Percentiles rank a stretch among this genome's conserved stretches.
Conservation (phyloP, 768 basidiomycete genomes). For the Phylloporus rhodoxanthus region DNA sequence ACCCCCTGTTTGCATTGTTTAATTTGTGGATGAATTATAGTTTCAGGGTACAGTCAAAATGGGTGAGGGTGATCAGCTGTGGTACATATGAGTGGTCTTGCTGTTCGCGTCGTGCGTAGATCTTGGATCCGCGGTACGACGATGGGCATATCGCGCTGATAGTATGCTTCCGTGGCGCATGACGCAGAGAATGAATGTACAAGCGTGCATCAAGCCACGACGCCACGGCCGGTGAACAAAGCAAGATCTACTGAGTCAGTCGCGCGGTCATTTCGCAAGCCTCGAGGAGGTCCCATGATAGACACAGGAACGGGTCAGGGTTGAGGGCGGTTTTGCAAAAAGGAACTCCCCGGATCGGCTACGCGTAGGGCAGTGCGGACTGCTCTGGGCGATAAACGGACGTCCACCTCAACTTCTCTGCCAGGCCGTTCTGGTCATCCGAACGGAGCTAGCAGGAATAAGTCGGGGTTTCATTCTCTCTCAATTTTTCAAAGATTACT, state of each 20-base stretch:
- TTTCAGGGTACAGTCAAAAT: not conserved
- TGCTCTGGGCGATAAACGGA: slow-evolving; percentile 8
- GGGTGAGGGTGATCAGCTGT: not conserved
- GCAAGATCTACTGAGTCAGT: slow-evolving; percentile 1
- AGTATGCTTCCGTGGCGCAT: too few relatives aligned
- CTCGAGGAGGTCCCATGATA: slow-evolving; percentile 30
- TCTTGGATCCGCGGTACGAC: not conserved
- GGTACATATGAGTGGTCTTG: not conserved
- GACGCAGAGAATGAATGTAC: not conserved
- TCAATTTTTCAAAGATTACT: slow-evolving; percentile 13
- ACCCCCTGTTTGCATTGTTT: too few relatives aligned
- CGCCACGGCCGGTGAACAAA: too few relatives aligned
- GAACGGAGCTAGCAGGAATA: slow-evolving; percentile 27
- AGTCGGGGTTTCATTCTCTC: slow-evolving; percentile 32
- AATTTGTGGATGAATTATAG: not conserved
- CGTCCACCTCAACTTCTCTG: too few relatives aligned
- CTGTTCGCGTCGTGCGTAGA: slow-evolving; percentile 1
- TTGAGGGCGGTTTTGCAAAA: slow-evolving; percentile 9
- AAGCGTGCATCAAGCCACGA: not conserved
- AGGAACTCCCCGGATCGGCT: slow-evolving; percentile 20
- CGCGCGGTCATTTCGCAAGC: slow-evolving; percentile 30
- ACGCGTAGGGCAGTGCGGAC: slow-evolving; percentile 3
- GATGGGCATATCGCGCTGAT: not conserved
- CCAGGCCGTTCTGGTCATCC: slow-evolving; percentile 15
- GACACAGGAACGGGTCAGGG: slow-evolving; percentile 25